A percentile compares a stretch with the other conserved stretches of the same genome.
Conservation (phyloP, 2,329 filamentous ascomycete species). For the Leptographium wingfieldii region DNA sequence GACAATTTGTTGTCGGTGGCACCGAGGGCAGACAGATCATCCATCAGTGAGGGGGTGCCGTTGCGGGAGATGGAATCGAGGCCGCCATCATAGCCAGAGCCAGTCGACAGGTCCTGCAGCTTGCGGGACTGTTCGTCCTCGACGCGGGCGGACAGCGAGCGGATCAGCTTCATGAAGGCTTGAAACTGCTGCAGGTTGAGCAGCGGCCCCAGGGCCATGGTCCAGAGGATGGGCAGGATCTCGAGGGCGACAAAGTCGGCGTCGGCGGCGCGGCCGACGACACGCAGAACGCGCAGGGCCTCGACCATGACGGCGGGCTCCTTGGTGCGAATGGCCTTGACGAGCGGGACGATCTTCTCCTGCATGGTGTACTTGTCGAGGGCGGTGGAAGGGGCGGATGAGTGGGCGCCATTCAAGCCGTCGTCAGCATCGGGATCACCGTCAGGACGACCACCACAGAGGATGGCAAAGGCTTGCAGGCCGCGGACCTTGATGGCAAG, state of each 20-base stretch:
- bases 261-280: constrained; percentile 73
- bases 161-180: constrained; percentile 81
- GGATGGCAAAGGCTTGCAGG: constrained; percentile 75
- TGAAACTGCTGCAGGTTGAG: constrained; percentile 82
- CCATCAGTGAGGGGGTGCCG: constrained; percentile 30
- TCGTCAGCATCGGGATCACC: constrained; percentile 33
- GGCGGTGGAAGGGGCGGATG: constrained; percentile 54
- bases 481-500: constrained; percentile 90
- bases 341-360: constrained; percentile 84
- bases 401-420: constrained; percentile 51
- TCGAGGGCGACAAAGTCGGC: constrained; percentile 88
- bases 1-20: constrained; percentile 17
- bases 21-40: constrained; percentile 62
- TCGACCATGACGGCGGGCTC: constrained; percentile 97
- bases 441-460: constrained; percentile 68
- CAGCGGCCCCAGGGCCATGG: constrained; percentile 78
- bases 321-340: constrained; percentile 92
- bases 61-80: constrained; percentile 30
- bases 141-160: constrained; percentile 61
- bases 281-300: constrained; percentile 68
- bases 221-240: constrained; percentile 80
- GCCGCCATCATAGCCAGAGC: neutral
- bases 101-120: constrained; percentile 56
- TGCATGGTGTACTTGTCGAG: constrained; percentile 98
- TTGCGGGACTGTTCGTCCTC: constrained; percentile 85